Conservation (phyloP, 73 alveolate genomes). For the Paramecium pentaurelia region DNA sequence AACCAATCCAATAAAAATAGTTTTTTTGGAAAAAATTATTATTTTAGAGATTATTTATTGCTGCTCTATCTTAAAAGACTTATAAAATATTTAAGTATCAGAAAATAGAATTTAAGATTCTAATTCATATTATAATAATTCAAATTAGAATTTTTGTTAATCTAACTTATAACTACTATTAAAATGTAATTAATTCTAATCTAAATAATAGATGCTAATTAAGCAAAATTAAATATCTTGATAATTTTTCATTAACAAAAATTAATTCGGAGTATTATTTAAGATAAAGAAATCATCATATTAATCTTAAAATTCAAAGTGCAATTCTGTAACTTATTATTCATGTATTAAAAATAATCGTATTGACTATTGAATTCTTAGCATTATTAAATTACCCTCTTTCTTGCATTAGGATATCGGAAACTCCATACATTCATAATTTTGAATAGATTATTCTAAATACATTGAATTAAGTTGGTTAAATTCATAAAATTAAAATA, state of each 20-base stretch:
- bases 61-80: background rate
- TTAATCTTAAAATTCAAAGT: no score
- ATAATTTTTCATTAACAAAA: no score
- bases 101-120: no score
- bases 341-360: background rate
- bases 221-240: no score
- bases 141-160: background rate
- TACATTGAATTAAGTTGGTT: background rate
- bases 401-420: no score
- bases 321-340: background rate
- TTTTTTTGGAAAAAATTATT: background rate
- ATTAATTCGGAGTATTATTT: no score
- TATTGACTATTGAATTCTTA: no score
- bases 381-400: background rate
- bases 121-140: background rate
- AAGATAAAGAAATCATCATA: background rate
- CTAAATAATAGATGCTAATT: background rate
- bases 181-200: no score
- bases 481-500: background rate
- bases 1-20: background rate
- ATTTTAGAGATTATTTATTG: background rate
- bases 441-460: no score
- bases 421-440: background rate
- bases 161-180: background rate
- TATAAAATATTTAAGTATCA: background rate